These are phyloP conservation scores for Tuber melanosporum DNA, from an alignment of 495 filamentous ascomycete species.

Conservation along the genomic window DNA sequence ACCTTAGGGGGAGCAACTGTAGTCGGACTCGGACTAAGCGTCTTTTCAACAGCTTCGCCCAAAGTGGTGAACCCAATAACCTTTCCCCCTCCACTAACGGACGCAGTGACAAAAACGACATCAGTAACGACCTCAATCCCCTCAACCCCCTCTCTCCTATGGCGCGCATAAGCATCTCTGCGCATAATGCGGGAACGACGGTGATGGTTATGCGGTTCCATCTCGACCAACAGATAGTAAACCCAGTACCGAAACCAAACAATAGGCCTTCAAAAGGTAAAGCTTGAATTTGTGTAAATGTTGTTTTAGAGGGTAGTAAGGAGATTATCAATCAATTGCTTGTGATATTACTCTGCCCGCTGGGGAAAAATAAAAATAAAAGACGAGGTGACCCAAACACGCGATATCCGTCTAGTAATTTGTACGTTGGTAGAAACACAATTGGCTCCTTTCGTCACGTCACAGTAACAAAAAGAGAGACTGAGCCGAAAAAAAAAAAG, in stretches of 20 bases:
- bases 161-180: conserved; percentile 22
- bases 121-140: conserved; percentile 20
- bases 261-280: neutral
- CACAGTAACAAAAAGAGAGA: conserved; percentile 21
- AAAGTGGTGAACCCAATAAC: conserved; percentile 32
- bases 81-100: conserved; percentile 12
- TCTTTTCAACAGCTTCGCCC: conserved; percentile 12
- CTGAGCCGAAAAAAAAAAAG: conserved; percentile 26
- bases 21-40: conserved; percentile 21
- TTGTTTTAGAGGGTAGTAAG: neutral
- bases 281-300: neutral
- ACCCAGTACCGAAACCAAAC: neutral
- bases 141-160: neutral
- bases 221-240: conserved; percentile 7
- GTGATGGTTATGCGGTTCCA: conserved; percentile 29
- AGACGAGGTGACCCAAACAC: neutral
- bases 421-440: neutral
- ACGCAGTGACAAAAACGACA: conserved; percentile 25
- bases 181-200: conserved; percentile 19
- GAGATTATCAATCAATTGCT: neutral
- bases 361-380: neutral
- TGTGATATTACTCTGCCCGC: neutral
- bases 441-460: neutral
- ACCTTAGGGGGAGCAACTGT: conserved; percentile 12
- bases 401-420: neutral